Evolutionary conservation across 1,139 yeast species (phyloP).

Genomic region (Taphrina confusa): DNA sequence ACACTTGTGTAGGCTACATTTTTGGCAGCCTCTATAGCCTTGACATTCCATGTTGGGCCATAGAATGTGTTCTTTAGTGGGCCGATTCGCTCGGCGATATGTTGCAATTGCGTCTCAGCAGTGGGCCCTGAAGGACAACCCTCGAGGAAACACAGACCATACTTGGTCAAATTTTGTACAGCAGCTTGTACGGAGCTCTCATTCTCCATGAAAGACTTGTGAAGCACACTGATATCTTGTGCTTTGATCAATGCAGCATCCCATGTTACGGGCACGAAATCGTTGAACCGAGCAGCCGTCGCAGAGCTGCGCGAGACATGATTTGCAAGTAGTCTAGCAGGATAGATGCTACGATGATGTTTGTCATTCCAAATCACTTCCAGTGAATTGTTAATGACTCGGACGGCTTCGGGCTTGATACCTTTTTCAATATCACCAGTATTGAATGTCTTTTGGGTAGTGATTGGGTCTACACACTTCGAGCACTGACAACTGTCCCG

Average conservation of each 20-base stretch:
- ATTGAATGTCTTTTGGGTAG: constrained; percentile 67
- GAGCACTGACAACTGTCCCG: constrained; percentile 63
- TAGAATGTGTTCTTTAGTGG: constrained; percentile 73
- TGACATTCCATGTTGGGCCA: constrained; percentile 73
- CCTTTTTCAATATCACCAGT: constrained; percentile 54
- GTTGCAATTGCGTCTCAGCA: constrained; percentile 47
- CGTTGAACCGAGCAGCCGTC: constrained; percentile 44
- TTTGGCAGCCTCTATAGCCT: constrained; percentile 60
- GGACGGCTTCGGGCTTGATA: constrained; percentile 45
- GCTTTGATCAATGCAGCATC: constrained; percentile 44
- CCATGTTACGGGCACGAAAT: constrained; percentile 51
- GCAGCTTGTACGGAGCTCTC: constrained; percentile 50
- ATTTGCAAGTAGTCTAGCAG: constrained; percentile 53
- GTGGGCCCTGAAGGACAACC: constrained; percentile 52
- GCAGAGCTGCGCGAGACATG: constrained; percentile 49
- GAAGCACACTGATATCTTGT: constrained; percentile 47
- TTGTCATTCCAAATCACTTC: constrained; percentile 60
- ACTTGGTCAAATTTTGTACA: constrained; percentile 55
- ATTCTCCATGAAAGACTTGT: constrained; percentile 52
- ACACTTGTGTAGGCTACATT: constrained; percentile 73
- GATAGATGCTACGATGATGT: constrained; percentile 49
- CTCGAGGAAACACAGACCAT: constrained; percentile 62
- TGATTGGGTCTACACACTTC: constrained; percentile 56
- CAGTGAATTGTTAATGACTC: constrained; percentile 47
- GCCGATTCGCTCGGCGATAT: constrained; percentile 64